Evolutionary conservation across 164 flowering plant genomes (phyloP).

Genomic region (Protea cynaroides): DNA sequence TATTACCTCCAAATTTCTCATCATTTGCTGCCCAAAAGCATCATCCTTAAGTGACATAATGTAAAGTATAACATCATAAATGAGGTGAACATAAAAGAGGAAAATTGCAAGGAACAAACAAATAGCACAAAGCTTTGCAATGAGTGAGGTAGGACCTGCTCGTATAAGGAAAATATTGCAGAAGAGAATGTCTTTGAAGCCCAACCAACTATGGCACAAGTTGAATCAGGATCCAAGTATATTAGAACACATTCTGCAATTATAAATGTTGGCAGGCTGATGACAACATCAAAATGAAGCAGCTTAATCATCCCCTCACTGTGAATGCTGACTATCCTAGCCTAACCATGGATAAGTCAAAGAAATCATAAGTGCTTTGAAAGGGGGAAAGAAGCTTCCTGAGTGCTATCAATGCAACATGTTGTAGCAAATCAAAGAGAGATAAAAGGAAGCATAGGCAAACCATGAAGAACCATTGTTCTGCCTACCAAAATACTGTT

Average conservation of each 20-base stretch:
- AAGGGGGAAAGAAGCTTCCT: too few relatives aligned
- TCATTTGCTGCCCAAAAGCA: conserved; percentile 98
- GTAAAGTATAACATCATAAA: not conserved
- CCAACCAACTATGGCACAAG: conserved; percentile 71
- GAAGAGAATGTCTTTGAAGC: conserved; percentile 78
- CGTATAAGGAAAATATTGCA: conserved; percentile 85
- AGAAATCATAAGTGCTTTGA: too few relatives aligned
- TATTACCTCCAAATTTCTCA: conserved; percentile 89
- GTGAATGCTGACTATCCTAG: conserved; percentile 10
- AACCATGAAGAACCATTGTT: too few relatives aligned
- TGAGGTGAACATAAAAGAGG: not conserved
- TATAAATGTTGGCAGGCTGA: conserved; percentile 98
- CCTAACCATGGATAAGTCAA: not conserved
- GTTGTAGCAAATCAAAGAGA: too few relatives aligned
- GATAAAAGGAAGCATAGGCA: too few relatives aligned
- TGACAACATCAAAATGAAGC: conserved; percentile 52
- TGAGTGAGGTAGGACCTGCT: conserved; percentile 72
- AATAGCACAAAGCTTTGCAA: not conserved
- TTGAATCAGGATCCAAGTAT: conserved; percentile 94
- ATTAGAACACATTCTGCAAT: conserved; percentile 99
- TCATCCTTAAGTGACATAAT: conserved; percentile 56
- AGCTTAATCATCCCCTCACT: conserved; percentile 21
- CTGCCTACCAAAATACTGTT: too few relatives aligned
- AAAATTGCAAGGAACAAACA: not conserved
- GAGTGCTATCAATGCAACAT: too few relatives aligned